Percentiles rank a stretch among this genome's conserved stretches.
phyloP scores from a whole-genome alignment of 2,329 filamentous ascomycete genomes.

The Arthroderma sp. region DNA sequence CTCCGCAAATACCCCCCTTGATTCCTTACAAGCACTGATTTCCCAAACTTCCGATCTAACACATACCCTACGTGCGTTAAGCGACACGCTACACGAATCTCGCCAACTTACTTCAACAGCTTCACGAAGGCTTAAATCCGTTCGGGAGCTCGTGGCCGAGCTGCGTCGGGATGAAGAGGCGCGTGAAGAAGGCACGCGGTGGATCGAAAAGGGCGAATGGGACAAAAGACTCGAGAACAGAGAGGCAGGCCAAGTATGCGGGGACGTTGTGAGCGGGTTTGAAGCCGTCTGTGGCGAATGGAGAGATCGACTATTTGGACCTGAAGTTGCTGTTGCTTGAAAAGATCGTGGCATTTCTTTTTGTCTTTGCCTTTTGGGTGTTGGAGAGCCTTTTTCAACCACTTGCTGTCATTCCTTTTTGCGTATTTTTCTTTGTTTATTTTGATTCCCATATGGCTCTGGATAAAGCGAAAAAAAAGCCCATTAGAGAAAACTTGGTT shows the following conservation, averaged over 20 bases:
- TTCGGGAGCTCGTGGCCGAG: constrained; percentile 73
- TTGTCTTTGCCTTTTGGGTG: too few relatives aligned
- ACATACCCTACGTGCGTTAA: constrained; percentile 69
- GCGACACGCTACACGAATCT: constrained; percentile 87
- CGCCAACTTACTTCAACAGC: constrained; percentile 76
- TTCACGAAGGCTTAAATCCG: constrained; percentile 62
- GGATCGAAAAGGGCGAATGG: constrained; percentile 75
- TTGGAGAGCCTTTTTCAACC: too few relatives aligned
- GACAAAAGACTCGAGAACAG: constrained; percentile 59
- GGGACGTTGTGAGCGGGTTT: constrained; percentile 81
- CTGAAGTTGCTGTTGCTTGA: constrained; percentile 17
- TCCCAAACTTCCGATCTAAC: constrained; percentile 60
- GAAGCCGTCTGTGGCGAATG: constrained; percentile 79
- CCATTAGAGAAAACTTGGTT: too few relatives aligned
- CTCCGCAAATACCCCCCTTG: constrained; percentile 36
- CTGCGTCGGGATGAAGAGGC: constrained; percentile 71
- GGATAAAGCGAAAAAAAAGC: too few relatives aligned
- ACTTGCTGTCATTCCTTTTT: too few relatives aligned
- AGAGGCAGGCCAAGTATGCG: constrained; percentile 72
- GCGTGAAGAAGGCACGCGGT: constrained; percentile 67
- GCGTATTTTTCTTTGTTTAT: neutral
- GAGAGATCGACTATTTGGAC: constrained; percentile 59
- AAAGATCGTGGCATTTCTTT: too few relatives aligned
- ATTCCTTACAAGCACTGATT: constrained; percentile 56
- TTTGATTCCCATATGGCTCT: too few relatives aligned